A percentile compares a stretch with the other conserved stretches of the same genome.
These are phyloP conservation scores for Rhizodiscina lignyota DNA, from an alignment of 495 filamentous ascomycete genomes.

Conservation along the genomic window DNA sequence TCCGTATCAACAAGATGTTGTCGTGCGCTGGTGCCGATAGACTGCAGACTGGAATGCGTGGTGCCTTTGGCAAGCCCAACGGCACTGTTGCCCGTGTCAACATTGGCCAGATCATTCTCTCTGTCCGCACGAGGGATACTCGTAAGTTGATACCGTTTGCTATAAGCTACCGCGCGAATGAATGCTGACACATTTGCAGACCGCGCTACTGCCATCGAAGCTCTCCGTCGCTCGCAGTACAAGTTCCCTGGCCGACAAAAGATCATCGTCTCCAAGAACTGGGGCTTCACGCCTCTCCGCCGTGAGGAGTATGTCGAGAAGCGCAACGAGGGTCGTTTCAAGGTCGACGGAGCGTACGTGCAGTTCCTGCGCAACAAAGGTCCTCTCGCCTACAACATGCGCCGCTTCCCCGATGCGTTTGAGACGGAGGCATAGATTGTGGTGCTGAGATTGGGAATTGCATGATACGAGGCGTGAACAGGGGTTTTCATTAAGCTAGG, in stretches of 20 bases:
- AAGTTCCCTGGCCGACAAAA: conserved; percentile 99
- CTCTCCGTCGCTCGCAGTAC: conserved; percentile 96
- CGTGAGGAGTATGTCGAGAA: conserved; percentile 92
- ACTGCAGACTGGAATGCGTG: conserved; percentile 99
- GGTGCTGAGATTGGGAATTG: too few relatives aligned
- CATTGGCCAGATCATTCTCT: conserved; percentile 96
- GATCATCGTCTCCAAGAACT: conserved; percentile 99
- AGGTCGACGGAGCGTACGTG: conserved; percentile 95
- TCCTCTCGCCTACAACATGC: conserved; percentile 68
- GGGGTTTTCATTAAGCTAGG: too few relatives aligned
- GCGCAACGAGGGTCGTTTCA: conserved; percentile 76
- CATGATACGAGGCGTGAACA: too few relatives aligned
- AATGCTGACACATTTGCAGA: too few relatives aligned
- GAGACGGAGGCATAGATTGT: too few relatives aligned
- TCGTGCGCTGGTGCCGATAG: conserved; percentile 99
- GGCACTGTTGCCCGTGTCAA: conserved; percentile 95
- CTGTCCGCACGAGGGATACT: conserved; percentile 85
- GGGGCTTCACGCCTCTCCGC: conserved; percentile 95
- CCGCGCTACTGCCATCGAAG: conserved; percentile 88
- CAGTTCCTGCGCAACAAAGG: conserved; percentile 93
- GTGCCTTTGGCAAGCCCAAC: conserved; percentile 98
- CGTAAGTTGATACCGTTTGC: conserved; percentile 38
- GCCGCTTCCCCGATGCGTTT: conserved; percentile 86
- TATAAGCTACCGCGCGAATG: too few relatives aligned
- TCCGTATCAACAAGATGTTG: conserved; percentile 99